Base-by-base conservation (phyloP, 1,284 basidiomycete genomes). In the Meira miltonrushii region DNA sequence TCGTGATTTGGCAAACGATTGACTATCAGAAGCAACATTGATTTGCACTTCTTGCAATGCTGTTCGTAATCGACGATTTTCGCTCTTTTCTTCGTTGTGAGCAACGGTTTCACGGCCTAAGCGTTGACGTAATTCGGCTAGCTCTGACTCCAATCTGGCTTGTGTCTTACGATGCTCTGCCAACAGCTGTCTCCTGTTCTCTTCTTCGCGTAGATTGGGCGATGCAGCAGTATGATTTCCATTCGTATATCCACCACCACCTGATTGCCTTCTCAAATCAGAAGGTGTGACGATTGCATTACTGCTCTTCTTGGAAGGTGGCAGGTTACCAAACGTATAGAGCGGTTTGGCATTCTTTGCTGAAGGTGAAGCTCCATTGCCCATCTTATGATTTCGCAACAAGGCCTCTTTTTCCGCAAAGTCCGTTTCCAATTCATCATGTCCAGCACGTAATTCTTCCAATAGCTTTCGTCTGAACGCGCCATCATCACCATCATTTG, bases 31-130 rank as follows among this genome's bases (percentile, higher is more conserved):
- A 4, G 85, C 82, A 0, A 82, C 81, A 1, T 84, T 81, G 56
- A 88, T 82, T 66, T 88, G 84, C 11, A 86, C 81, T 49, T 89
- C 87, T 73, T 88, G 86, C 33, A 87, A 72, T 56, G 83, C 82
- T 49, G 81, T 80, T 62, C 86, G 84, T 11, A 88, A 78, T 57
- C 86, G 83, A 17, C 84, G 82, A 67, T 84, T 86, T 12, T 83
- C 79, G 63, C 81, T 87, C 86, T 57, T 25, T 46, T 58, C 60
- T 61, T 87, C 86, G 50, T 83, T 84, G 78, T 83, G 86, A 19
- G 82, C 77, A 13, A 81, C 61, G 51, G 80, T 72, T 68, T 85
- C 83, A 8, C 80, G 70, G 49, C 87, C 85, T 15, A 87, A 77
- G 47, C 39, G 85, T 82, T 43, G 81, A 69, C 66, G 86, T 86